Evolutionary conservation across 768 basidiomycete genomes (phyloP).

Genomic region (Auricularia heimuer): DNA sequence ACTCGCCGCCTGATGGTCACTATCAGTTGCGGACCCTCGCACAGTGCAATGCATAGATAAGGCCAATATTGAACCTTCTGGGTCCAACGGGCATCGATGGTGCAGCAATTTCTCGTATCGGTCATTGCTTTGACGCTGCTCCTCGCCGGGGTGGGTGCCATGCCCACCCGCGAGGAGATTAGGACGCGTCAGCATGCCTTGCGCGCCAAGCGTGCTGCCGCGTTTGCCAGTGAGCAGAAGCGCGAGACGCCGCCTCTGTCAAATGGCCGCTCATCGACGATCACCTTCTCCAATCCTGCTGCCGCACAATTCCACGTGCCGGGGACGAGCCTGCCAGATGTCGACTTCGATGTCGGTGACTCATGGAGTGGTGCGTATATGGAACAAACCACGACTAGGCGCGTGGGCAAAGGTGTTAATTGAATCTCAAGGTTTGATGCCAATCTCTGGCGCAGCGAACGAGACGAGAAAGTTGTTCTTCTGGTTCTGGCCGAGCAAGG

Average conservation of each 20-base stretch:
- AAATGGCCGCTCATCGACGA: conserved; percentile 38
- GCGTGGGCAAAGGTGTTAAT: too few species aligned
- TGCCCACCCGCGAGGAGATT: conserved; percentile 4
- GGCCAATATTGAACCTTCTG: too few species aligned
- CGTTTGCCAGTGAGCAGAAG: background rate
- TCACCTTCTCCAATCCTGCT: conserved; percentile 59
- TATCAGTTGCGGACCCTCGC: too few species aligned
- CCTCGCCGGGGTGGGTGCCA: background rate
- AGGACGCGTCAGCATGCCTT: conserved; percentile 6
- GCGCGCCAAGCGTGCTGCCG: background rate
- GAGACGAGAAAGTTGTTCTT: conserved; percentile 75
- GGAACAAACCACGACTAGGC: too few species aligned
- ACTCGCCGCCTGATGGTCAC: too few species aligned
- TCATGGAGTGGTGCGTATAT: background rate
- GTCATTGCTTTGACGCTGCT: background rate
- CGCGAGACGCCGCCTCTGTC: conserved; percentile 3
- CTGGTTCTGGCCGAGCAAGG: conserved; percentile 78
- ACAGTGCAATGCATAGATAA: too few species aligned
- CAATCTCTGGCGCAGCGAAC: conserved; percentile 48
- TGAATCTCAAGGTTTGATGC: conserved; percentile 40
- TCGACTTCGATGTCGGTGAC: conserved; percentile 57
- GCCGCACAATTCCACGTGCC: conserved; percentile 65
- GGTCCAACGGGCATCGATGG: too few species aligned
- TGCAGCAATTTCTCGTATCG: background rate
- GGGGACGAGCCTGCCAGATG: conserved; percentile 52